Conservation (phyloP, 2,329 filamentous ascomycete genomes). For the Emergomyces orientalis region DNA sequence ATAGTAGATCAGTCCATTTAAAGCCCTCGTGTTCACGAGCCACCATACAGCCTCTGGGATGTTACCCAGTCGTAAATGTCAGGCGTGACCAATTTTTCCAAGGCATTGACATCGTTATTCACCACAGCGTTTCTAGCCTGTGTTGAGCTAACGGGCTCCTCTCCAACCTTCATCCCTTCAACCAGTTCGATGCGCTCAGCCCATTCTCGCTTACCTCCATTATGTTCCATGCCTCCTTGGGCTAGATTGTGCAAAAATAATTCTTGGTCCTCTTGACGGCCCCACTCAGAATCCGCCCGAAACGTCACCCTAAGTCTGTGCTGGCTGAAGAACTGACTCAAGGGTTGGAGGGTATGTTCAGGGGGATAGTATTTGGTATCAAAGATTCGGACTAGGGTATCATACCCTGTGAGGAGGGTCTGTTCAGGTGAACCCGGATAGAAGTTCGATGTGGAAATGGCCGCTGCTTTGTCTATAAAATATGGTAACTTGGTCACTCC, state of each 20-base stretch:
- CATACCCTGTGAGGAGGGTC: slow-evolving; percentile 41
- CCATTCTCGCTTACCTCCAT: slow-evolving; percentile 36
- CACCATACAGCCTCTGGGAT: slow-evolving; percentile 25
- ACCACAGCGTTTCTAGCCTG: slow-evolving; percentile 31
- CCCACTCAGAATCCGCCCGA: slow-evolving; percentile 35
- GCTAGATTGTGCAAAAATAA: slow-evolving; percentile 31
- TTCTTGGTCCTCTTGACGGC: slow-evolving; percentile 30
- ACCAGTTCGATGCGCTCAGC: slow-evolving; percentile 34
- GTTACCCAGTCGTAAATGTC: slow-evolving; percentile 28
- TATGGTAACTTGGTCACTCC: slow-evolving; percentile 42
- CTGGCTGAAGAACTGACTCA: slow-evolving; percentile 34
- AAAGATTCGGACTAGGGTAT: slow-evolving; percentile 42
- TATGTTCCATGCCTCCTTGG: slow-evolving; percentile 28
- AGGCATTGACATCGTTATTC: slow-evolving; percentile 21
- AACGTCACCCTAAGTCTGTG: slow-evolving; percentile 39
- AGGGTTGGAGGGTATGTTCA: slow-evolving; percentile 32
- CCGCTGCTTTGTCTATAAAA: slow-evolving; percentile 40
- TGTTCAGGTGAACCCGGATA: slow-evolving; percentile 35
- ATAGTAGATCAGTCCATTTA: not conserved
- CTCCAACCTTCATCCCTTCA: slow-evolving; percentile 28
- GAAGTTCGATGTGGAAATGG: slow-evolving; percentile 30
- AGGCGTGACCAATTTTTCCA: slow-evolving; percentile 30
- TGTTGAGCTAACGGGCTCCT: slow-evolving; percentile 37
- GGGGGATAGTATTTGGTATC: slow-evolving; percentile 42
- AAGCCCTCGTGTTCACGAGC: not conserved